Evolutionary conservation across 140 eudicot genomes (phyloP), one percentile per base, ranked within the genome.

Genomic region (Flaveria floridana): DNA sequence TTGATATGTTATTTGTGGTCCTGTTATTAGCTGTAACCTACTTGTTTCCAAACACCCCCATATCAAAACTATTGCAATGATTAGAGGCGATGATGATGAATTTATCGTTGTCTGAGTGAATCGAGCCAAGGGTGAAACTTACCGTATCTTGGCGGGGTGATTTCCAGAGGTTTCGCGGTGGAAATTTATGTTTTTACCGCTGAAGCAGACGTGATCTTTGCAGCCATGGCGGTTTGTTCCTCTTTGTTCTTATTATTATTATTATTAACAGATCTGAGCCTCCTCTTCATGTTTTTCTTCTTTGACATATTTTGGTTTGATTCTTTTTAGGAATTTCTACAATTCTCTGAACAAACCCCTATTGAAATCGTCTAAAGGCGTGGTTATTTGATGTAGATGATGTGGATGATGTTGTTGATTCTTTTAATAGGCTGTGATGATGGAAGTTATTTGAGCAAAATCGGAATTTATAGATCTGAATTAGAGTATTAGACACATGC

Each of bases 71-170:
- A 34, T 34, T 34, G 13, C 42, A 0, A 1, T 37, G 0, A 0
- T 34, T 41, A 65, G 65, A 79, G 74, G 84, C 82, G 30, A 76
- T 72, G 87, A 83, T 51, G 80, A 80, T 71, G 25, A 39, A 26
- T 19, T 66, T 52, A 0, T 66, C 2, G 74, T 47, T 44, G 77
- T 80, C 75, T 58, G 77, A 78, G 82, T 70, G 6, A 59, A 59
- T 78, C 65, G 65, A 21, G 0, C 19, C n/a, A 78, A 61, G 74
- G 14, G 41, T 78, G 82, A 78, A 59, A 70, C 28, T 11, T 1
- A 16, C 71, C 80, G 80, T 80, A 80, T 62, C 84, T 81, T 75
- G 81, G 84, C 81, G 28, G 67, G 84, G 84, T 59, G 61, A 79
- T 47, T 48, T 61, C 23, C 63, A 70, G 81, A 37, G 30, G 41